phyloP scores from a whole-genome alignment of 163 green algal genomes.

The Chlorella variabilis region DNA sequence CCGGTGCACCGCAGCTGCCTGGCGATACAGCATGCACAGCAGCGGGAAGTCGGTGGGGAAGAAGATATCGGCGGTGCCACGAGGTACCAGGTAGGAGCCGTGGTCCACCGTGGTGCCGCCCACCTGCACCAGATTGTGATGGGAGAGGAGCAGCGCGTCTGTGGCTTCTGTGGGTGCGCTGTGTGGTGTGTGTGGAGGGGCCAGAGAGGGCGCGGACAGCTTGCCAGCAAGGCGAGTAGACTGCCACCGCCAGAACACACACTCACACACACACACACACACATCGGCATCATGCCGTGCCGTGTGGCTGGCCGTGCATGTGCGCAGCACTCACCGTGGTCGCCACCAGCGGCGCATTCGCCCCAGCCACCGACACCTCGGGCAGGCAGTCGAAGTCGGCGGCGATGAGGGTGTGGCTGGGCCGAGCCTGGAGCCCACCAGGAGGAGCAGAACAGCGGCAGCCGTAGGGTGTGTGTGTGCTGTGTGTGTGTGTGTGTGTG shows the following conservation, averaged over 20 bases:
- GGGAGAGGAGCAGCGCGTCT: too few relatives aligned
- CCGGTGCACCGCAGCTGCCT: conserved; percentile 13
- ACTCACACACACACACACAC: neutral
- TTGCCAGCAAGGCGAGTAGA: too few relatives aligned
- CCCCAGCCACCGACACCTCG: conserved; percentile 73
- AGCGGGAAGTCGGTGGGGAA: conserved; percentile 92
- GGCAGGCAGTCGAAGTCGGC: conserved; percentile 90
- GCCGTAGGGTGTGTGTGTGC: conserved; percentile 29
- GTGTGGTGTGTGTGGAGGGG: too few relatives aligned
- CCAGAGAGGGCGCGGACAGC: too few relatives aligned
- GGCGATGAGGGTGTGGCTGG: conserved; percentile 55
- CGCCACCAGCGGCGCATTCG: conserved; percentile 87
- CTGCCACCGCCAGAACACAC: too few relatives aligned
- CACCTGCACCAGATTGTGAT: conserved; percentile 49
- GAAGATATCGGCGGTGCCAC: conserved; percentile 90
- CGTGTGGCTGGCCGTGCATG: too few relatives aligned
- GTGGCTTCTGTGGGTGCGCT: too few relatives aligned
- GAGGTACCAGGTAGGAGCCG: conserved; percentile 71
- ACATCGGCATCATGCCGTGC: too few relatives aligned
- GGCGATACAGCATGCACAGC: conserved; percentile 66
- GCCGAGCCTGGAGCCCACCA: conserved; percentile 49
- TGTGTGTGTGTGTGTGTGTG: neutral
- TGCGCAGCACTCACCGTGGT: conserved; percentile 49
- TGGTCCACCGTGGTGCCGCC: conserved; percentile 77
- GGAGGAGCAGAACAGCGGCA: conserved; percentile 67